Conservation (phyloP, 345 rosid species). For the Citrus glauca region DNA sequence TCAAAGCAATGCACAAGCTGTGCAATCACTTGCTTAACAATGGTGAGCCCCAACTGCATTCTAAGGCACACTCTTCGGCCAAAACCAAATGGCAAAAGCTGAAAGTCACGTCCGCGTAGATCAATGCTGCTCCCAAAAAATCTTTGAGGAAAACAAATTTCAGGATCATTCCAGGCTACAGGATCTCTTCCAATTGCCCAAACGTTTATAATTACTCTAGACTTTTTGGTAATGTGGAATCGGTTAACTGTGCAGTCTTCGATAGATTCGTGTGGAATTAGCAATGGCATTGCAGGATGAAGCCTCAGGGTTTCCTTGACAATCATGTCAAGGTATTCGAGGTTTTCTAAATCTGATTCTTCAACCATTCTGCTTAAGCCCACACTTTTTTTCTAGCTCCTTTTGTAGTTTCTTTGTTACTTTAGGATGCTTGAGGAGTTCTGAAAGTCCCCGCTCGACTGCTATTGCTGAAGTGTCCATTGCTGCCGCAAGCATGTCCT, state of each 20-base stretch:
- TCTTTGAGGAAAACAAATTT: conserved; percentile 31
- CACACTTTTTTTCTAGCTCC: conserved; percentile 1
- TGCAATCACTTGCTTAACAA: conserved; percentile 30
- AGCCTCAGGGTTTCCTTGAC: conserved; percentile 22
- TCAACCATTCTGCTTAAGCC: conserved; percentile 30
- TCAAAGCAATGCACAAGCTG: conserved; percentile 52
- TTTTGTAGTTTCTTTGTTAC: background rate
- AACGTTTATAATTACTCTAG: conserved; percentile 5
- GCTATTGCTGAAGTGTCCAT: conserved; percentile 23
- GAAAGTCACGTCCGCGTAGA: conserved; percentile 34
- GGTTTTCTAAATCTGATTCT: conserved; percentile 38
- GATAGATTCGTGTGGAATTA: conserved; percentile 12
- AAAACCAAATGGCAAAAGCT: conserved; percentile 46
- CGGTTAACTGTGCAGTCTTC: conserved; percentile 24
- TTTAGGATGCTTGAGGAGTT: conserved; percentile 14
- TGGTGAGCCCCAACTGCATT: conserved; percentile 32
- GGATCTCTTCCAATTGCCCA: conserved; percentile 43
- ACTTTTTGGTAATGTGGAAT: conserved; percentile 23
- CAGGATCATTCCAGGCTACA: conserved; percentile 27
- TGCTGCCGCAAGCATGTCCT: conserved; percentile 23
- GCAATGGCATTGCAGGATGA: conserved; percentile 18
- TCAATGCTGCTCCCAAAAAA: conserved; percentile 19
- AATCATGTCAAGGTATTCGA: conserved; percentile 38
- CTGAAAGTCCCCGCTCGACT: conserved; percentile 30
- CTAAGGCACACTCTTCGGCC: conserved; percentile 47